These are phyloP conservation scores for Elongisporangium undulatum DNA, from an alignment of 352 stramenopile species.

Conservation along the genomic window DNA sequence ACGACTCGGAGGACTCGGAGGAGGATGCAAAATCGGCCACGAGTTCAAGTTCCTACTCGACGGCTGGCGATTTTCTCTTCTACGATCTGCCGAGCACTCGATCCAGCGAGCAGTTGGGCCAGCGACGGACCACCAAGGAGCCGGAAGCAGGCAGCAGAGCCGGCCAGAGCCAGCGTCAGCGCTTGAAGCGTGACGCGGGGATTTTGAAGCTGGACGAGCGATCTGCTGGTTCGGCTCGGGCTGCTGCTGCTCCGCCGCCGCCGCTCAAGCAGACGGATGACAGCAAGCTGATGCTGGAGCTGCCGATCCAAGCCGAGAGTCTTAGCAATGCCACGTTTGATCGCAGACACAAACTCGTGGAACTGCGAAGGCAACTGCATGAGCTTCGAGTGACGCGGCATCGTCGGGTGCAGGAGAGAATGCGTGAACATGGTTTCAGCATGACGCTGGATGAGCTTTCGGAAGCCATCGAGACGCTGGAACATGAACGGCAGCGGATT, in stretches of 20 bases:
- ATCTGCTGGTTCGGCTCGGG: background rate
- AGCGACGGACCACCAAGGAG: background rate
- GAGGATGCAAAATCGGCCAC: conserved; percentile 22
- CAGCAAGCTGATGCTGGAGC: conserved; percentile 2
- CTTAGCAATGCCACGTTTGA: conserved; percentile 4
- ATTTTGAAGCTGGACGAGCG: background rate
- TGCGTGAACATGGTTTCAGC: conserved; percentile 20
- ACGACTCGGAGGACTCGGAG: conserved; percentile 7
- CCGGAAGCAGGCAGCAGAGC: background rate
- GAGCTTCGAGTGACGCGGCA: conserved; percentile 19
- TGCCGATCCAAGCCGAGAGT: conserved; percentile 6
- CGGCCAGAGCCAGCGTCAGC: background rate
- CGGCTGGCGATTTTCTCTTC: conserved; percentile 36
- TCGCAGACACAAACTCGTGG: conserved; percentile 19
- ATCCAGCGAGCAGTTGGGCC: background rate
- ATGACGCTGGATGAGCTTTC: conserved; percentile 17
- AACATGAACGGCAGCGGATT: conserved; percentile 27
- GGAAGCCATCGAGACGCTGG: conserved; percentile 15
- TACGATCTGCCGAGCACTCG: conserved; percentile 18
- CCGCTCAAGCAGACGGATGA: background rate
- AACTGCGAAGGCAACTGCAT: conserved; percentile 25
- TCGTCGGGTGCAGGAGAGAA: conserved; percentile 1
- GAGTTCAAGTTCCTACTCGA: conserved; percentile 35
- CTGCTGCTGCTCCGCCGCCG: too few species aligned
- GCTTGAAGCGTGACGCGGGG: background rate